phyloP scores from a whole-genome alignment of 305 asterid genomes.

The Plantago coronopus region DNA sequence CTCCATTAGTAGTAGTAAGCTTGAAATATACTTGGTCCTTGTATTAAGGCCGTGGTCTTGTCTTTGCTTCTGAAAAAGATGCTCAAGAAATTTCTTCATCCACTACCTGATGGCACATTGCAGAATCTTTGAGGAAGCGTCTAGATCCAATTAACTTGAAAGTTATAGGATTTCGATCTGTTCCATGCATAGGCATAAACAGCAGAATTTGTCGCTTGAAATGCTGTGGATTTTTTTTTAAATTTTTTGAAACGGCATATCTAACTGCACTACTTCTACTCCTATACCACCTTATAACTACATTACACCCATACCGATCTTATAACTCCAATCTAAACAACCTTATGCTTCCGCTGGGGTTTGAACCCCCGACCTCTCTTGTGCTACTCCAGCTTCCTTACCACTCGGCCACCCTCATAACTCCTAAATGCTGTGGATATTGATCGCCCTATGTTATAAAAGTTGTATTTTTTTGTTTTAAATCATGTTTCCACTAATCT shows the following conservation, averaged over 20 bases:
- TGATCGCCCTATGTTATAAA: background rate
- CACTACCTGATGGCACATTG: slow-evolving; percentile 3
- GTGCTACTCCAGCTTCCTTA: too few relatives aligned
- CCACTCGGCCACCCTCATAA: too few relatives aligned
- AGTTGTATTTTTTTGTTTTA: background rate
- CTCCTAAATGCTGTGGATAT: slow-evolving; percentile 1
- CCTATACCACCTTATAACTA: too few relatives aligned
- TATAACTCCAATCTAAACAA: too few relatives aligned
- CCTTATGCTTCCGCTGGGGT: too few relatives aligned
- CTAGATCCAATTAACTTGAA: too few relatives aligned
- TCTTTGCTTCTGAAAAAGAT: slow-evolving; percentile 1
- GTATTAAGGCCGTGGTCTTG: background rate
- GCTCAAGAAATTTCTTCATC: background rate
- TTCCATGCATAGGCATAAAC: background rate
- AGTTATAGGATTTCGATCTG: background rate
- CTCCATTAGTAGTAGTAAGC: background rate
- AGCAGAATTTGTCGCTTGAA: slow-evolving; percentile 1
- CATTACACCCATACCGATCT: too few relatives aligned
- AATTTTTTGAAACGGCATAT: too few relatives aligned
- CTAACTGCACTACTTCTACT: too few relatives aligned
- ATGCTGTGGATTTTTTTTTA: background rate
- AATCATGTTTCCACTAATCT: background rate
- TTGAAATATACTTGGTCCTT: background rate
- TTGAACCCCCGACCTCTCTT: too few relatives aligned
- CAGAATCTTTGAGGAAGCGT: background rate